A percentile compares a stretch with the other conserved stretches of the same genome.
Evolutionary conservation across 371 early-diverging fungal genomes (phyloP).

Genomic region (Phascolomyces articulosus): DNA sequence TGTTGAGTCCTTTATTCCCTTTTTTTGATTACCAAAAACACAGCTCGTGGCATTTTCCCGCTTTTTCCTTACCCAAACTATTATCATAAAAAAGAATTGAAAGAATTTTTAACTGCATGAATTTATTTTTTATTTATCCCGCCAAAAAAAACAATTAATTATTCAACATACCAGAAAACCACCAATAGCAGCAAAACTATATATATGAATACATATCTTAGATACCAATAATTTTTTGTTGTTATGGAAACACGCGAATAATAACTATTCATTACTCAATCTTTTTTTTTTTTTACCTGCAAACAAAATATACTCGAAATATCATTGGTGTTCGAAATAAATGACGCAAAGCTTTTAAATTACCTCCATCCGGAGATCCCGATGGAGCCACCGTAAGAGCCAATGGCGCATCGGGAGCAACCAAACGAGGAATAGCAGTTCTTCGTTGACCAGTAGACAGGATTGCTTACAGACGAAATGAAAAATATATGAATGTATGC

Average conservation of each 20-base stretch:
- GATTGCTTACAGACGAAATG: neutral
- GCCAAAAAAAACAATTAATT: neutral
- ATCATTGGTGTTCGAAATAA: neutral
- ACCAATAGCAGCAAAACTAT: constrained; percentile 22
- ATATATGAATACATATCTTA: constrained; percentile 1
- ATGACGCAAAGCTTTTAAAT: neutral
- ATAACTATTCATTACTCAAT: no score
- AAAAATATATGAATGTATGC: no score
- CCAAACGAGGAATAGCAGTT: neutral
- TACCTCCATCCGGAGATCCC: neutral
- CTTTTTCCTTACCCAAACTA: constrained; percentile 15
- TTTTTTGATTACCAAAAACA: neutral
- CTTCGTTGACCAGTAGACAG: neutral
- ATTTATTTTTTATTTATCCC: neutral
- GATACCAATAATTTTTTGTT: no score
- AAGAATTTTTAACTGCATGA: no score
- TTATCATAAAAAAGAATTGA: neutral
- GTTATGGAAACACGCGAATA: neutral
- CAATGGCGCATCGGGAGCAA: neutral
- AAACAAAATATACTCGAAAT: neutral
- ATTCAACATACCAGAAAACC: constrained; percentile 21
- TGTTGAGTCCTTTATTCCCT: neutral
- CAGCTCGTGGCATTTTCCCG: no score
- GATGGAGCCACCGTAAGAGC: neutral
- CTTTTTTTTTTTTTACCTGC: neutral